phyloP scores from a whole-genome alignment of 805 yeast species.

The Scheffersomyces lignosus region DNA sequence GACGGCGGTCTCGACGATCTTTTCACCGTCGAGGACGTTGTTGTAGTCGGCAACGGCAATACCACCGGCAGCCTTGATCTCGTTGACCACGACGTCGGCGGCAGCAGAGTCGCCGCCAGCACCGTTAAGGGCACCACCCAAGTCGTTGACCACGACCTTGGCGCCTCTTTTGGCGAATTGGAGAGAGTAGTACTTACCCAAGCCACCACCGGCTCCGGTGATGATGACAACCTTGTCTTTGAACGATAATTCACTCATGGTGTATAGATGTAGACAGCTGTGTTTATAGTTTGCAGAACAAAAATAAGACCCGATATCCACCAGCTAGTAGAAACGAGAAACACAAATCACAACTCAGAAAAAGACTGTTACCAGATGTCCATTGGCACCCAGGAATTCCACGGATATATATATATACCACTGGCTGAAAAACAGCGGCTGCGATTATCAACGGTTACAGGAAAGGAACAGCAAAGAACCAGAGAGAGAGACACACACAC shows the following conservation, averaged over 20 bases:
- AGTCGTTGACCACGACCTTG: constrained; percentile 90
- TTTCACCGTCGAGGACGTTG: constrained; percentile 82
- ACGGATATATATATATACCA: too few relatives aligned
- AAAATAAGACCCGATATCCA: too few relatives aligned
- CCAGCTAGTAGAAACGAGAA: too few relatives aligned
- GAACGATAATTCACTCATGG: constrained; percentile 46
- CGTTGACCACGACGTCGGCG: constrained; percentile 88
- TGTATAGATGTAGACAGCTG: neutral
- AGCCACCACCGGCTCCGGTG: constrained; percentile 98
- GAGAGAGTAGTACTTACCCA: constrained; percentile 85
- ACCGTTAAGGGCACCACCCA: constrained; percentile 83
- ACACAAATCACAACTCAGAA: too few relatives aligned
- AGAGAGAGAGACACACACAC: too few relatives aligned
- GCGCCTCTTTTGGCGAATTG: constrained; percentile 91
- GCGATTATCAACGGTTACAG: too few relatives aligned
- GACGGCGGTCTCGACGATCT: constrained; percentile 82
- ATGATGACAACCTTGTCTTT: constrained; percentile 87
- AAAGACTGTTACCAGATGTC: too few relatives aligned
- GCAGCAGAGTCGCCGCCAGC: constrained; percentile 67
- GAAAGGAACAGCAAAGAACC: too few relatives aligned
- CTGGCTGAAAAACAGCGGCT: too few relatives aligned
- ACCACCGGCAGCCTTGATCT: constrained; percentile 76
- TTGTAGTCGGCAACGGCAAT: constrained; percentile 92
- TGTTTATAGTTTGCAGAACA: neutral
- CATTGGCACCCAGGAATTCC: too few relatives aligned